Evolutionary conservation across 148 eudicot species (phyloP), one percentile per base, ranked within the genome.

Genomic region (Persicaria maculosa): DNA sequence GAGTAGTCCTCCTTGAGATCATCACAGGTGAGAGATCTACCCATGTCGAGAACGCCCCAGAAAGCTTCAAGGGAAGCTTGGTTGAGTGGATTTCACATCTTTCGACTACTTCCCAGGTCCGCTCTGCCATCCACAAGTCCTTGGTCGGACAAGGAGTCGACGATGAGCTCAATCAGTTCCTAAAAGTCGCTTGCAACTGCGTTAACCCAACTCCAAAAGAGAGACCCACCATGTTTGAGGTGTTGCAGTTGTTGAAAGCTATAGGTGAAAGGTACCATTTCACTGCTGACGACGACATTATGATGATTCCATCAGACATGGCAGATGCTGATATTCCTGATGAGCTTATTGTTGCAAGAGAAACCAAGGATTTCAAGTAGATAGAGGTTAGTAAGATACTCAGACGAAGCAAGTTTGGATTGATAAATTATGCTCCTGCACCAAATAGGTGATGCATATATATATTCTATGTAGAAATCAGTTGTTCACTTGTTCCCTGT

Each of bases 161-260:
- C 14, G 61, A 77, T 2, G 88, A 85, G 78, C 81, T 85, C 16
- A 40, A 70, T 52, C 88, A 83, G 59, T 83, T 81, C 68, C 68
- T 83, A 12, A 83, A 47, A 55, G 74, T 85, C 45, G 88, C 86
- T 45, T 75, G 81, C 58, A 83, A 79, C 14, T 85, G 86, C 74
- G 86, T 83, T n/a, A 71, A 79, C 14, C 54, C 58, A 31, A 65
- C 11, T 44, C 80, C 84, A 8, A 85, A 83, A 64, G 86, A 85
- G 75, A 79, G 88, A 58, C 86, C 88, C 48, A 79, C 84, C 47
- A 85, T 85, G 88, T 83, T 85, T 77, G 88, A 85, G 77, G 86
- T 85, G 47, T 79, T 81, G 50, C 86, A 85, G 45, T 71, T 85
- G n/a, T 65, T 85, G 17, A 53, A 81, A 77, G 84, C 88, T 72